Evolutionary conservation across 75 land plant species (phyloP).

Genomic region (Azolla pinnata): DNA sequence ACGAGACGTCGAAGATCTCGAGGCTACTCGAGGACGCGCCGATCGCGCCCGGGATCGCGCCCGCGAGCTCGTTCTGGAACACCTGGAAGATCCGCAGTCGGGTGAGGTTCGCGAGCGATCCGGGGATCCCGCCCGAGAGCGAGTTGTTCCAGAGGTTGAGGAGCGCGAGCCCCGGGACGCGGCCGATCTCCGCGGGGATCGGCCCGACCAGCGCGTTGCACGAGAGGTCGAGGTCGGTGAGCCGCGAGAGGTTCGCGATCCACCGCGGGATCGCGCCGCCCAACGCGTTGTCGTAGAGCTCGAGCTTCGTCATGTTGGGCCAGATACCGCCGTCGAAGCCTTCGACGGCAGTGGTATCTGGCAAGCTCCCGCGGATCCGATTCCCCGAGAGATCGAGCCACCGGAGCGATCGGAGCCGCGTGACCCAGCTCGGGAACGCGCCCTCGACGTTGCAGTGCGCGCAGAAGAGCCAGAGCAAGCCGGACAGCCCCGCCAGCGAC

Average conservation of each 20-base stretch:
- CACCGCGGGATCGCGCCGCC: conserved; percentile 47
- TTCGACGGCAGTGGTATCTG: too few relatives aligned
- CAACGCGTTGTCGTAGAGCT: conserved; percentile 41
- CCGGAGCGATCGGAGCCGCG: conserved; percentile 30
- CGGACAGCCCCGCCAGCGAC: conserved; percentile 23
- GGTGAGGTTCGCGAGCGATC: conserved; percentile 51
- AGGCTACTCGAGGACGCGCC: conserved; percentile 45
- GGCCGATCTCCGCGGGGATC: conserved; percentile 42
- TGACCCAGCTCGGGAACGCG: conserved; percentile 42
- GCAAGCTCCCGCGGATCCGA: conserved; percentile 41
- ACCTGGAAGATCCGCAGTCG: conserved; percentile 27
- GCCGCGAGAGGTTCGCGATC: conserved; percentile 40
- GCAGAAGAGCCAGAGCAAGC: conserved; percentile 38
- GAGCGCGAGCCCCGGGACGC: conserved; percentile 30
- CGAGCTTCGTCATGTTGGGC: conserved; percentile 41
- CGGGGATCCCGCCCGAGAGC: conserved; percentile 52
- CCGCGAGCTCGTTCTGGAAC: conserved; percentile 40
- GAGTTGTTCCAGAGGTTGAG: conserved; percentile 48
- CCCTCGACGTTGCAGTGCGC: conserved; percentile 43
- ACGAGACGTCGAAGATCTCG: conserved; percentile 43
- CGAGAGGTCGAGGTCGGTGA: conserved; percentile 50
- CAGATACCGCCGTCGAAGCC: conserved; percentile 41
- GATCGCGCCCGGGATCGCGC: conserved; percentile 41
- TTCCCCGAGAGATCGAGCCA: conserved; percentile 51
- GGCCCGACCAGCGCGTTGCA: conserved; percentile 41